Base-by-base conservation (phyloP, 1,139 yeast species). In the Lizanozyma gosingica region DNA sequence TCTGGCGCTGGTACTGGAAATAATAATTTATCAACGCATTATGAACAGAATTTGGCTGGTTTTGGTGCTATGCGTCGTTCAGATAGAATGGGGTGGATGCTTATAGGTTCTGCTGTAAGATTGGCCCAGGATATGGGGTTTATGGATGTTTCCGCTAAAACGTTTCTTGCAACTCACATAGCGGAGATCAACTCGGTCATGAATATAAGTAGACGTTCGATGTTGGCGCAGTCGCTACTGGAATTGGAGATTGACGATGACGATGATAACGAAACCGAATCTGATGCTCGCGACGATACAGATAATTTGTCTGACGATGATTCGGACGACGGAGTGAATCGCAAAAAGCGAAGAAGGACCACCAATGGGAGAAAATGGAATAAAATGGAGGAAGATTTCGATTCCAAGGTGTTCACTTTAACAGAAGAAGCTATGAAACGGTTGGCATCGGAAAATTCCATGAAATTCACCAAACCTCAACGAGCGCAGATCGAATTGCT, bases 71-170 rank as follows among this genome's bases (percentile, higher is more conserved):
- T 88, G 74, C 69, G 94, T 50, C 67, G 96, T 52, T 80, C 92
- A 50, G 90, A 86, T 55, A 71, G 95, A 37, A 83, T 87, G 92
- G 83, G 95, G 0, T 88, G 95, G 92, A 83, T 87, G 92, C 71
- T 87, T 46, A 81, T 86, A 41, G 97, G 97, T 3, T 78, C 85
- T 2, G 90, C 94, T 0, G 84, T 86, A 2, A 67, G 97, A 41
- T 62, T 90, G 37, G 94, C 95, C 2, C 95, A 87, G 56, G 94
- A 87, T 57, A 77, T 86, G 76, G 88, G 87, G 4, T 73, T 83
- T 48, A 78, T 83, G 71, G 87, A 84, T 41, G 74, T 78, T 15
- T 78, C 84, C 47, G 71, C 90, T 11, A 75, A 82, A 48, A 78
- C 88, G 2, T 85, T 83, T 52, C 65, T 87, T 43, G 95, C 95